Evolutionary conservation across 2,329 filamentous ascomycete genomes (phyloP), one percentile per base, ranked within the genome.

Genomic region (Aspergillus sclerotialis): DNA sequence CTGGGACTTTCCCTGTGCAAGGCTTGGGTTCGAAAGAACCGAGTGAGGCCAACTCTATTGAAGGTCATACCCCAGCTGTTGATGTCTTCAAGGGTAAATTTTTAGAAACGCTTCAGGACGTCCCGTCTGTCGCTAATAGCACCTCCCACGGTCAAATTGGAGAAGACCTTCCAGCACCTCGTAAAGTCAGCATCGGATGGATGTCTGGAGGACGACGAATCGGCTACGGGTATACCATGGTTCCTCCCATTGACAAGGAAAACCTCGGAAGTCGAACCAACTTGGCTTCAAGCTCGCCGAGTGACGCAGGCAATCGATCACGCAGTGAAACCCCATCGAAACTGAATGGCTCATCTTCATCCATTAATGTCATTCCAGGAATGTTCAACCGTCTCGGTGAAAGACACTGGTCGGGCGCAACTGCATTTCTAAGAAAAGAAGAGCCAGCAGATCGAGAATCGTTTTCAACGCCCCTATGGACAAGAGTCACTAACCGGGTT

Each of bases 141-240:
- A 15, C 19, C 18, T 36, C 21, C 14, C 28, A 34, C 6, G 32
- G 32, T 9, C 36, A 37, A 7, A 14, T 15, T 14, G 16, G 19
- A 7, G 32, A 35, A 16, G 36, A 33, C n/a, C 13, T 26, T n/a
- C 35, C 25, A 5, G 36, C 44, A 12, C 40, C 51, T 30, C 56
- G 58, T 11, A 60, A 50, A 42, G 48, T 62, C 28, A 67, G 63
- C 31, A 42, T 61, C 18, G 63, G 60, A 14, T 67, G 63, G 63
- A 55, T 65, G 52, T 60, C 62, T 7, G 60, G 52, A 14, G 62
- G 62, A 3, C 56, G 55, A 37, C 55, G 62, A 13, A 42, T 56
- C 28, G 62, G 62, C 1, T 65, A 64, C 42, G 61, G 61, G 2
- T 65, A 64, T 37, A 52, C 42, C 11, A 47, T 61, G 33, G 55